Base-by-base conservation (phyloP, 2,329 filamentous ascomycete genomes). In the Ramularia collo-cygni region DNA sequence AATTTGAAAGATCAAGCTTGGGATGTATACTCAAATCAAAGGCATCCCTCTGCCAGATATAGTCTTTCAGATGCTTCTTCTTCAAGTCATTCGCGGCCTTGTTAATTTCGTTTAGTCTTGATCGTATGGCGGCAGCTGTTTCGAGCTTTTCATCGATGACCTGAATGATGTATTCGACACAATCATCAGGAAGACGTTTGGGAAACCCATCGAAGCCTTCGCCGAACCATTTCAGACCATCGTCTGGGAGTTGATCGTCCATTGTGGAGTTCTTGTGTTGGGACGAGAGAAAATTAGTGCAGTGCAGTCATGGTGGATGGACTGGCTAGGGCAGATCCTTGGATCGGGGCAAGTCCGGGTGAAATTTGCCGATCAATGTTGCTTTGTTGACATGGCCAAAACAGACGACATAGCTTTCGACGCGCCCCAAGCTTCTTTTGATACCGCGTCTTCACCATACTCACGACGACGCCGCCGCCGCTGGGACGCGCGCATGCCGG, bases 41-140 rank as follows among this genome's bases (percentile, higher is more conserved):
- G 0, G 71, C 67, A 38, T 95, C 88, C 9, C 88, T 78, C 61
- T 98, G 92, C 92, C 92, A 98, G 47, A 98, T 94, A 55, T 95
- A 95, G 46, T 85, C 81, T 51, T 77, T 81, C n/a, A 90, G 71
- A 6, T 87, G 65, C 2, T 72, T 68, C 30, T 77, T 77, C 17
- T 67, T 68, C n/a, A 92, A 64, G 18, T 78, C 71, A 2, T 74
- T 65, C 1, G 84, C 80, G 1, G 78, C 74, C 60, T 79, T 85
- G 38, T 87, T 79, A 8, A 95, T 72, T 14, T 74, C 67, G 41
- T 85, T 81, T n/a, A 95, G 71, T 14, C 74, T 73, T 16, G 76
- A 64, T 8, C 85, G 69, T n/a, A 76, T 67, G 48, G 76, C 75
- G 40, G 74, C 70, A 4, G 40, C 16, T 13, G 59, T 61, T 19